Percentiles rank a stretch among this genome's conserved stretches.
These are phyloP conservation scores for Acanthamoeba royreba DNA, from an alignment of 208 protist species.

Conservation along the genomic window DNA sequence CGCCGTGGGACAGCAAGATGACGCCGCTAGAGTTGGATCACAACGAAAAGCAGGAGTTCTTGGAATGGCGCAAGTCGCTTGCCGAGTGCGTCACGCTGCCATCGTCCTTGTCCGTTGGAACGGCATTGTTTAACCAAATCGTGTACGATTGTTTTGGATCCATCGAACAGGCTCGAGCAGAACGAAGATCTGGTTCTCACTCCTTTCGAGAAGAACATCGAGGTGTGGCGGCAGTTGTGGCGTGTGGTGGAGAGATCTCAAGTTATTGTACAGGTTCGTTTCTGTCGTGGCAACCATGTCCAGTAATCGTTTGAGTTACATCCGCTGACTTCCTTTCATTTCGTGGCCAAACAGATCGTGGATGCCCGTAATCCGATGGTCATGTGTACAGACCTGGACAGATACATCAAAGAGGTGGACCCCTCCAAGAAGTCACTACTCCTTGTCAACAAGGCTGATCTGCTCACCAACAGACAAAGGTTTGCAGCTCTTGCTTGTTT, in stretches of 20 bases:
- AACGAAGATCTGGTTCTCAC: slow-evolving; percentile 91
- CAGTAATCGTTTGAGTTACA: too few species aligned
- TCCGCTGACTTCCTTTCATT: not conserved
- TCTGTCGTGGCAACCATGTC: too few species aligned
- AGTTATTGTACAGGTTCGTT: slow-evolving; percentile 63
- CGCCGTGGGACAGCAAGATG: slow-evolving; percentile 53
- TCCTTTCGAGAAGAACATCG: slow-evolving; percentile 98
- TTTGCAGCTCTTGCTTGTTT: not conserved
- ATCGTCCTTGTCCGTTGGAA: not conserved
- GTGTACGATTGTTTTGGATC: not conserved
- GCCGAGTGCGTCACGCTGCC: slow-evolving; percentile 8
- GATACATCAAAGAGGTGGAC: slow-evolving; percentile 77
- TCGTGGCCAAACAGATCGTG: slow-evolving; percentile 8
- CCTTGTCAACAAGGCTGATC: slow-evolving; percentile 98
- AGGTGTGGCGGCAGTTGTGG: slow-evolving; percentile 99
- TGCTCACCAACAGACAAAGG: slow-evolving; percentile 92
- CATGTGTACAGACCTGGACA: slow-evolving; percentile 86
- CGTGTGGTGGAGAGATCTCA: slow-evolving; percentile 93
- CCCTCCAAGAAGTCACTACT: slow-evolving; percentile 84
- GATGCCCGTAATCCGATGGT: slow-evolving; percentile 94
- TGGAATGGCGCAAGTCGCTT: slow-evolving; percentile 66
- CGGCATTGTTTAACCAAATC: not conserved
- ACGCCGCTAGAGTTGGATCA: slow-evolving; percentile 52
- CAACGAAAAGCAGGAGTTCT: slow-evolving; percentile 62
- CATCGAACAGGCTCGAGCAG: slow-evolving; percentile 84